Percentiles rank a stretch among this genome's conserved stretches.
Conservation (phyloP, 2,329 filamentous ascomycete genomes). For the Hymenoscyphus scutula region DNA sequence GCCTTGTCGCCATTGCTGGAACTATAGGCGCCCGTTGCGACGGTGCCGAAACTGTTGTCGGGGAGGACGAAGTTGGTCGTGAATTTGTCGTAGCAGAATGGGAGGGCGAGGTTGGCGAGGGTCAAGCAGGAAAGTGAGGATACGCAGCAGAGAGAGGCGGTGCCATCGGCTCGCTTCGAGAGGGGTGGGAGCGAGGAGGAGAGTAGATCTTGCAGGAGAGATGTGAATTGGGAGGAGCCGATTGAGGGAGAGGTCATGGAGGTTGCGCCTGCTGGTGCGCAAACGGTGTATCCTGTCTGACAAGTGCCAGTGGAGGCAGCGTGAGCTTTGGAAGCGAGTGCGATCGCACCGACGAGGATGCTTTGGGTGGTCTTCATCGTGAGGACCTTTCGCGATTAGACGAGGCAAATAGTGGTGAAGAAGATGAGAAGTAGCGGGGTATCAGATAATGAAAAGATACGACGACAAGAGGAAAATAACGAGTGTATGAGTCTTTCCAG, state of each 20-base stretch:
- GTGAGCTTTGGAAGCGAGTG: not conserved
- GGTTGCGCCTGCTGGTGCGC: constrained; percentile 35
- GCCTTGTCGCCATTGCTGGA: constrained; percentile 38
- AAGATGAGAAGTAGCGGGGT: not conserved
- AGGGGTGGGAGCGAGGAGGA: constrained; percentile 31
- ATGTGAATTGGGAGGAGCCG: constrained; percentile 30
- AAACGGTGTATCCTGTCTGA: constrained; percentile 32
- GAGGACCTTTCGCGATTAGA: not conserved
- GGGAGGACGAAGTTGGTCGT: constrained; percentile 49
- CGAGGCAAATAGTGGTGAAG: not conserved
- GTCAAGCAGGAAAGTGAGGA: constrained; percentile 28
- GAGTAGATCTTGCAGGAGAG: constrained; percentile 36
- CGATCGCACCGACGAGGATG: not conserved
- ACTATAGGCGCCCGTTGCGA: constrained; percentile 45
- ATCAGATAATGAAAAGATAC: not conserved
- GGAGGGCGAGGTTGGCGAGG: constrained; percentile 38
- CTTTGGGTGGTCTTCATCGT: not conserved
- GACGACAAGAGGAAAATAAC: not conserved
- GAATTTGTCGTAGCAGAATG: constrained; percentile 52
- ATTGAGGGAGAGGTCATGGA: constrained; percentile 31
- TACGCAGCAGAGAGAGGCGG: constrained; percentile 31
- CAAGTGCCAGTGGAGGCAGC: constrained; percentile 19
- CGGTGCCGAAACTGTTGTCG: constrained; percentile 46
- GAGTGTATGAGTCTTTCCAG: not conserved
- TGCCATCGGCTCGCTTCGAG: constrained; percentile 22